Conservation (phyloP, 371 early-diverging fungal species). For the Mucor velutinosus region DNA sequence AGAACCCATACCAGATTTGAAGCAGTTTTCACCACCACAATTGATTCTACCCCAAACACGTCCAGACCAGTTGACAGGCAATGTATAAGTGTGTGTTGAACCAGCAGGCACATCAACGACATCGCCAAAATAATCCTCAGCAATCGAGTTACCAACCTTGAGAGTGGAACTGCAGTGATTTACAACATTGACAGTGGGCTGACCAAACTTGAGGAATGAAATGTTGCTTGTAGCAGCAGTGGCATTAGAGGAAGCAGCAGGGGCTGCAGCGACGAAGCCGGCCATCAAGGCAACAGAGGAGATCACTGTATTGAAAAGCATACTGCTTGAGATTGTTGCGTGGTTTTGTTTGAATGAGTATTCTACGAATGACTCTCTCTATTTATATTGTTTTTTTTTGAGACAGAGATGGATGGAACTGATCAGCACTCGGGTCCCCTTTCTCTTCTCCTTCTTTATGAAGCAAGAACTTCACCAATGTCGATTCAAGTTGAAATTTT, state of each 20-base stretch:
- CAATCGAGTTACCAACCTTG: conserved; percentile 17
- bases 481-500: background rate
- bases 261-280: conserved; percentile 12
- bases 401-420: background rate
- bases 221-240: background rate
- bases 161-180: conserved; percentile 13
- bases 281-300: conserved; percentile 6
- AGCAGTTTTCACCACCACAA: conserved; percentile 22
- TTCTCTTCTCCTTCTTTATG: background rate
- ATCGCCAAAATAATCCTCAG: conserved; percentile 20
- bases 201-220: background rate
- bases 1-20: conserved; percentile 24
- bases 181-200: conserved; percentile 19
- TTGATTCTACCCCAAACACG: conserved; percentile 40
- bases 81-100: conserved; percentile 13
- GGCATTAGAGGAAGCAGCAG: conserved; percentile 6
- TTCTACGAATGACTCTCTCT: background rate
- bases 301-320: conserved; percentile 5
- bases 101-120: conserved; percentile 19
- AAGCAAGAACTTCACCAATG: conserved; percentile 15
- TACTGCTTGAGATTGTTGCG: background rate
- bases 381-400: conserved; percentile 1
- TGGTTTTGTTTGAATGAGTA: background rate
- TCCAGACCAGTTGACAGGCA: conserved; percentile 37
- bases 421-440: background rate